phyloP scores from a whole-genome alignment of 306 rosid species.

The Morella rubra region DNA sequence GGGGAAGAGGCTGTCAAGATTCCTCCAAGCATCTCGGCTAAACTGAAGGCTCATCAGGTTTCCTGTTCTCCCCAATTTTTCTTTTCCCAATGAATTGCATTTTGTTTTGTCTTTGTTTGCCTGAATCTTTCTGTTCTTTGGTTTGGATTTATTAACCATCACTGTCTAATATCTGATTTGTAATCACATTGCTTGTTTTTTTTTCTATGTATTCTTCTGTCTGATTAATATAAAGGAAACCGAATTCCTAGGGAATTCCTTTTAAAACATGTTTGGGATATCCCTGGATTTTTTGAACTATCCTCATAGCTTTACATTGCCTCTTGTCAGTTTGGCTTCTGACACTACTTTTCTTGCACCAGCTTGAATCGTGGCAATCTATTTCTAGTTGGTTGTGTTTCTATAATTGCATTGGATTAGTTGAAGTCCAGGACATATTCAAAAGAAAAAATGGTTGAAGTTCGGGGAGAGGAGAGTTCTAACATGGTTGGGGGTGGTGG shows the following conservation, averaged over 20 bases:
- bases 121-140: conserved; percentile 14
- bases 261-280: neutral
- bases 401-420: neutral
- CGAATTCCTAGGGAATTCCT: neutral
- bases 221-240: neutral
- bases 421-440: neutral
- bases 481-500: no score
- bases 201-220: neutral
- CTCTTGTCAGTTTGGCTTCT: neutral
- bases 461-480: neutral
- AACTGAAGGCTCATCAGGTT: conserved; percentile 94
- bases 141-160: neutral
- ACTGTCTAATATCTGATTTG: neutral
- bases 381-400: neutral
- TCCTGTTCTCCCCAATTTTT: neutral
- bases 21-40: conserved; percentile 89
- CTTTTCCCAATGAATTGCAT: neutral
- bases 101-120: conserved; percentile 13
- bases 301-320: neutral
- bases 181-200: neutral
- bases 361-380: neutral
- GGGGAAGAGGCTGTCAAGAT: conserved; percentile 89
- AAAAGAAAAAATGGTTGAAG: no score
- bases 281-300: neutral
- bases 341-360: neutral